Evolutionary conservation across 1,139 yeast genomes (phyloP).

Genomic region (Insectozyma bohioensis): DNA sequence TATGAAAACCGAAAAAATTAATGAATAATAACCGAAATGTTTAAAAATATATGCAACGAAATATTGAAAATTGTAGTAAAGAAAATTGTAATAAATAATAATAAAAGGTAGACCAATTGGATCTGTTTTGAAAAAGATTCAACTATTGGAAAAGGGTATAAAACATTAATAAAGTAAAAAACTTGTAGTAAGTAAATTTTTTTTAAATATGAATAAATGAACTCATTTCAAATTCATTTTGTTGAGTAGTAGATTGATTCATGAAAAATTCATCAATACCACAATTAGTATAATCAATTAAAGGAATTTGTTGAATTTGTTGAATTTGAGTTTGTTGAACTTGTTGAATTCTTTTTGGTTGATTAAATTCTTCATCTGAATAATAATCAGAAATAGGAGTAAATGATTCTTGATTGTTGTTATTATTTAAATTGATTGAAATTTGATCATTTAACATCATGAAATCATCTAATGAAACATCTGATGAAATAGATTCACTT

Average conservation of each 20-base stretch:
- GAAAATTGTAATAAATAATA: too few species aligned
- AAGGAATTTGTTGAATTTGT: constrained; percentile 6
- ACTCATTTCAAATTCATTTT: constrained; percentile 31
- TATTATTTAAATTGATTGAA: constrained; percentile 14
- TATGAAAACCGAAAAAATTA: too few species aligned
- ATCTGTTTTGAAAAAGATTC: too few species aligned
- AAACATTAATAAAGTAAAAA: too few species aligned
- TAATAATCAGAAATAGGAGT: constrained; percentile 28
- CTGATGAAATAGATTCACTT: constrained; percentile 6
- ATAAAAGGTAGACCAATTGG: too few species aligned
- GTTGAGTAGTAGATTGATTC: constrained; percentile 20
- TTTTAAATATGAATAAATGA: constrained; percentile 28
- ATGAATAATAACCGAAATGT: too few species aligned
- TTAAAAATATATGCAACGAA: too few species aligned
- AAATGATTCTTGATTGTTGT: constrained; percentile 9
- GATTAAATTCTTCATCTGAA: constrained; percentile 15
- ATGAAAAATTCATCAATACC: constrained; percentile 25
- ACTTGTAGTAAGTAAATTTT: too few species aligned
- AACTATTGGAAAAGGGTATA: too few species aligned
- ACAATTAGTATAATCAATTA: constrained; percentile 14
- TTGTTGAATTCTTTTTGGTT: neutral
- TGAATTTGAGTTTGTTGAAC: neutral
- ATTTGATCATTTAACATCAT: constrained; percentile 34
- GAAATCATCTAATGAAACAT: constrained; percentile 30
- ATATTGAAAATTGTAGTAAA: too few species aligned